Evolutionary conservation across 2,329 filamentous ascomycete genomes (phyloP).

Genomic region (Phoma sp.): DNA sequence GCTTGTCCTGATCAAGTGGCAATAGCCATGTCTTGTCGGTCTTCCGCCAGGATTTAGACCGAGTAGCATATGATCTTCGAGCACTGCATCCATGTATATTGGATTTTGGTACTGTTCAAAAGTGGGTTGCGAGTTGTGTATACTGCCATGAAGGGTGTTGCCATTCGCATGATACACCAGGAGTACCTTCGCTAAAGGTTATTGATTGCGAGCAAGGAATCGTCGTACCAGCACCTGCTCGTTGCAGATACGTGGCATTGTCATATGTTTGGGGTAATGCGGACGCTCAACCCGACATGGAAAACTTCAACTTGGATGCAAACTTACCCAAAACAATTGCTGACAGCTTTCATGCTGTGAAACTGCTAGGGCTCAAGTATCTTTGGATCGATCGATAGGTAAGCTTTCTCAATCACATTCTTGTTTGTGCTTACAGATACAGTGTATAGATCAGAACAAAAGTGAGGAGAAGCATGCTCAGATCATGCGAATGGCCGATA

Average conservation of each 20-base stretch:
- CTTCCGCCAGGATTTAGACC: too few relatives aligned
- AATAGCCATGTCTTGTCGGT: too few relatives aligned
- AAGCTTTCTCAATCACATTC: background rate
- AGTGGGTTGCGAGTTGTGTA: background rate
- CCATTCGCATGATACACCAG: background rate
- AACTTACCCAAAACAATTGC: background rate
- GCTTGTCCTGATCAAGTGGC: too few relatives aligned
- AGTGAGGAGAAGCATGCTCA: background rate
- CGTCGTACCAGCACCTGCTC: background rate
- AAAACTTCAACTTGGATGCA: background rate
- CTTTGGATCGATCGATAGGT: background rate
- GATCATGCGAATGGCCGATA: background rate
- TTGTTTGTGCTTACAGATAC: background rate
- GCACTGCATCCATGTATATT: too few relatives aligned
- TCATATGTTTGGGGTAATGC: background rate
- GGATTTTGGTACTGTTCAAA: background rate
- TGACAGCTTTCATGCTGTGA: background rate
- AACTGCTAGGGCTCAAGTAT: background rate
- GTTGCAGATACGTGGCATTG: background rate
- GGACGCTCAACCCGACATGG: background rate
- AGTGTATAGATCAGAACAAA: background rate
- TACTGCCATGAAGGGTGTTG: background rate
- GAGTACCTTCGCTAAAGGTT: background rate
- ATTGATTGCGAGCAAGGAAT: background rate
- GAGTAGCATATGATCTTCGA: too few relatives aligned